Base-by-base conservation (phyloP, 2,329 filamentous ascomycete species). In the Beauveria brongniartii region DNA sequence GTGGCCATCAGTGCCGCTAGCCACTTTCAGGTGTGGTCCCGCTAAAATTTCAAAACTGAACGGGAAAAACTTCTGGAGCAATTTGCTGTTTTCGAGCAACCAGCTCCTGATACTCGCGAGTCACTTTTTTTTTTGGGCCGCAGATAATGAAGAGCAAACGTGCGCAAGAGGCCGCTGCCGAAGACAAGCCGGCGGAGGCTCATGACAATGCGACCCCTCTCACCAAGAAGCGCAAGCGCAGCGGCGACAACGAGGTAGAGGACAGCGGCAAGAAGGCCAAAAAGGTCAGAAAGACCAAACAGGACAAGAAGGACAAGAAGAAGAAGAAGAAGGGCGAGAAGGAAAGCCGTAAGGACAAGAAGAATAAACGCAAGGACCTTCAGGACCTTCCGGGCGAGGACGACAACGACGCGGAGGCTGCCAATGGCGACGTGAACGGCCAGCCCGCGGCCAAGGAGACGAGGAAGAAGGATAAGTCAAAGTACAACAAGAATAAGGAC, bases 281-380 rank as follows among this genome's bases (percentile, higher is more conserved):
- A 66, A 72, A 37, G 30, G 30, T 1, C 10, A 34, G 5, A 14
- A 68, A 68, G 57, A 64, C 66, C 61, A 44, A 57, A 16, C 68
- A 70, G 61, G 65, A 64, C 18, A 73, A 74, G 66, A 72, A 72
- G 62, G 66, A 72, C 9, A 71, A 74, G 64, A 72, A 74, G 66
- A 70, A 72, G 51, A 72, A 74, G 51, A 72, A 75, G 62, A 69
- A 69, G 58, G 65, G 67, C 59, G 56, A 59, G 18, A 69, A 70
- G 61, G 70, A 74, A 65, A 71, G 69, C 60, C 71, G 74, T 46
- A 73, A 74, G 61, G 74, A 75, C 55, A 75, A 74, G 66, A 75
- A 77, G 65, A 71, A 75, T 30, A 75, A 75, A 67, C 70, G 72
- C 57, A 73, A 74, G 66, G 65, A 76, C 51, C 65, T 76, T 7